These are phyloP conservation scores for Vigna nakashimae DNA, from an alignment of 306 rosid genomes.

Conservation along the genomic window DNA sequence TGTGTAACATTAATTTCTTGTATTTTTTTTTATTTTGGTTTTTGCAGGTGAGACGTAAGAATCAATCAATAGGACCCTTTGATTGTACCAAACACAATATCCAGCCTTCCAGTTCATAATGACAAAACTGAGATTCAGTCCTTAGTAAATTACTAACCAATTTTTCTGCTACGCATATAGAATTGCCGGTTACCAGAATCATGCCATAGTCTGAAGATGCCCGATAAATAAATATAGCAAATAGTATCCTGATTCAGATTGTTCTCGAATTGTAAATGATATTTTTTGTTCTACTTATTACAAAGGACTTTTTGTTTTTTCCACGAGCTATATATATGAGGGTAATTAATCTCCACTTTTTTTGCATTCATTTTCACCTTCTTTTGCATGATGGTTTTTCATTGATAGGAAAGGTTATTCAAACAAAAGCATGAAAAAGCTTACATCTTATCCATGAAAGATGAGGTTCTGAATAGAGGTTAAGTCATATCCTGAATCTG, in stretches of 20 bases:
- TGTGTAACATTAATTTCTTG: background rate
- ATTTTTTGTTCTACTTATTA: background rate
- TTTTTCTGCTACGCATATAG: constrained; percentile 10
- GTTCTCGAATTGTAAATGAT: constrained; percentile 38
- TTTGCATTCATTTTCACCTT: too few relatives aligned
- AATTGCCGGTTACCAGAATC: constrained; percentile 4
- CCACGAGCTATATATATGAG: background rate
- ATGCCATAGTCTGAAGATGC: constrained; percentile 27
- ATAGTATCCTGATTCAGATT: constrained; percentile 13
- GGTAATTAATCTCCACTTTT: constrained; percentile 8
- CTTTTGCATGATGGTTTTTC: too few relatives aligned
- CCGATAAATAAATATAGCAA: constrained; percentile 20
- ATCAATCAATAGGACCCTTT: constrained; percentile 81
- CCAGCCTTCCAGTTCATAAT: constrained; percentile 48
- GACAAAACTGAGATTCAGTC: constrained; percentile 37
- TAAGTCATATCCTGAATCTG: too few relatives aligned
- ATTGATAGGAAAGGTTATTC: too few relatives aligned
- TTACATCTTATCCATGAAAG: too few relatives aligned
- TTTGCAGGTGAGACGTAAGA: constrained; percentile 80
- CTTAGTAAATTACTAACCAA: constrained; percentile 42
- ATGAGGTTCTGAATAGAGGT: too few relatives aligned
- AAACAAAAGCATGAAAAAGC: too few relatives aligned
- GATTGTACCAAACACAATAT: constrained; percentile 80
- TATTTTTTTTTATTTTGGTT: constrained; percentile 31
- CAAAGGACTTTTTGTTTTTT: background rate